Conservation (phyloP, 2,329 filamentous ascomycete species). For the Claviceps humidiphila region DNA sequence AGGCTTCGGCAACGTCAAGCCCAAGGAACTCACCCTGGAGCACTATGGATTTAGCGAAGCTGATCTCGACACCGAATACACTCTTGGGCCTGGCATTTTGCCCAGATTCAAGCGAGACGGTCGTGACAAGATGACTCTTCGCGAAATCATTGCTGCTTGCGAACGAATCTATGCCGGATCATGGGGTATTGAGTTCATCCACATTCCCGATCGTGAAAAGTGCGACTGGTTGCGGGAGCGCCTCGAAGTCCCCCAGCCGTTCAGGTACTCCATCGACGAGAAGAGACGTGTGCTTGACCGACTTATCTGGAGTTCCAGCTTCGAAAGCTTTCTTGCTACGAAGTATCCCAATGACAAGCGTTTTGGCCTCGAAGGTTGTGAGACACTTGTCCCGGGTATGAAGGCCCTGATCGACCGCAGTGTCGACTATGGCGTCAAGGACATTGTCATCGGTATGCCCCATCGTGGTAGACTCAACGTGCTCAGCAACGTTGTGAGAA, state of each 20-base stretch:
- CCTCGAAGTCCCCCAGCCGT: constrained; percentile 83
- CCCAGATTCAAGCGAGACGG: constrained; percentile 82
- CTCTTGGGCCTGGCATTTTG: constrained; percentile 84
- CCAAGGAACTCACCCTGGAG: constrained; percentile 83
- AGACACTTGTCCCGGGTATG: constrained; percentile 96
- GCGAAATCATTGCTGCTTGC: constrained; percentile 86
- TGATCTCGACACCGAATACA: constrained; percentile 86
- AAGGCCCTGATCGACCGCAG: constrained; percentile 97
- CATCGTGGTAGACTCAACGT: constrained; percentile 97
- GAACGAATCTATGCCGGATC: constrained; percentile 94
- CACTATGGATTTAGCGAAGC: constrained; percentile 93
- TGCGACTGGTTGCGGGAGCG: constrained; percentile 97
- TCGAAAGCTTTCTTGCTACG: constrained; percentile 86
- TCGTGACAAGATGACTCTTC: constrained; percentile 89
- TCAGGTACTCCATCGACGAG: constrained; percentile 96
- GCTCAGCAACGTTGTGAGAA: constrained; percentile 94
- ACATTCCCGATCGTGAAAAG: constrained; percentile 93
- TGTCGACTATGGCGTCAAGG: constrained; percentile 96
- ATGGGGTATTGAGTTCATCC: constrained; percentile 97
- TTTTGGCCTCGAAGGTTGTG: constrained; percentile 94
- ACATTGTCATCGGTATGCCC: constrained; percentile 98
- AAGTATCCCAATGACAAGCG: constrained; percentile 99
- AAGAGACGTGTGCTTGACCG: constrained; percentile 96
- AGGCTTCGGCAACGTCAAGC: constrained; percentile 74
- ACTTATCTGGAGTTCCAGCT: constrained; percentile 96